Evolutionary conservation across 257 asterid genomes (phyloP).

Genomic region (Gentiana dahurica): DNA sequence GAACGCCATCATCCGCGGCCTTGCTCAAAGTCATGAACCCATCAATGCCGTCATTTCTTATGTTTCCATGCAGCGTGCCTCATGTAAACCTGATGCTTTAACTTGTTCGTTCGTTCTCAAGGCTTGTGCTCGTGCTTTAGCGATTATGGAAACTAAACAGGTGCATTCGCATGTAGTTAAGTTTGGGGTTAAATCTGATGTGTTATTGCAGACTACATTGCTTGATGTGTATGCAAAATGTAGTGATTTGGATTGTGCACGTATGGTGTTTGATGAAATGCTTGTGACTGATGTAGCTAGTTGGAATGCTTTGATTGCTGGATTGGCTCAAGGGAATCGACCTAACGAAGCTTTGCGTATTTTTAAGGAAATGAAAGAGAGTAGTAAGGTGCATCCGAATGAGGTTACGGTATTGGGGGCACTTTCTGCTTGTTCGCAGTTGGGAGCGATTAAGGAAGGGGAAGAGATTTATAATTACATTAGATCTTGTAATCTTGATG

Average conservation of each 20-base stretch:
- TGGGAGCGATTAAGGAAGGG: slow-evolving; percentile 63
- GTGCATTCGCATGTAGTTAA: slow-evolving; percentile 44
- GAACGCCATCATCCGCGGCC: slow-evolving; percentile 95
- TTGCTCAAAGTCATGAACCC: slow-evolving; percentile 66
- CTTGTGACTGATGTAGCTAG: slow-evolving; percentile 54
- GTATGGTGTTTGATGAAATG: slow-evolving; percentile 74
- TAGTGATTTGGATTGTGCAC: slow-evolving; percentile 42
- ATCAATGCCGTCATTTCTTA: slow-evolving; percentile 41
- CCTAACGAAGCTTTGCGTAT: slow-evolving; percentile 56
- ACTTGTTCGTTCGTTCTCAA: slow-evolving; percentile 86
- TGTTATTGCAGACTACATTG: slow-evolving; percentile 65
- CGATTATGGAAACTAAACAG: slow-evolving; percentile 40
- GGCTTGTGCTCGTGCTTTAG: slow-evolving; percentile 82
- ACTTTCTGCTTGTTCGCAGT: slow-evolving; percentile 79
- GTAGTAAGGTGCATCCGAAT: slow-evolving; percentile 31
- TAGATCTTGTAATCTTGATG: slow-evolving; percentile 24
- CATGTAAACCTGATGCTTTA: slow-evolving; percentile 72
- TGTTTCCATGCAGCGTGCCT: slow-evolving; percentile 56
- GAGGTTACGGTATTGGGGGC: slow-evolving; percentile 86
- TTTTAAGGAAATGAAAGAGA: slow-evolving; percentile 43
- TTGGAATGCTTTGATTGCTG: slow-evolving; percentile 89
- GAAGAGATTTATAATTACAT: slow-evolving; percentile 39
- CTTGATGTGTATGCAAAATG: slow-evolving; percentile 66
- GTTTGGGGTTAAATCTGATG: slow-evolving; percentile 46
- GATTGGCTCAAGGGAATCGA: slow-evolving; percentile 78